These are phyloP conservation scores for Crucibulum laeve DNA, from an alignment of 768 basidiomycete species.

Conservation along the genomic window DNA sequence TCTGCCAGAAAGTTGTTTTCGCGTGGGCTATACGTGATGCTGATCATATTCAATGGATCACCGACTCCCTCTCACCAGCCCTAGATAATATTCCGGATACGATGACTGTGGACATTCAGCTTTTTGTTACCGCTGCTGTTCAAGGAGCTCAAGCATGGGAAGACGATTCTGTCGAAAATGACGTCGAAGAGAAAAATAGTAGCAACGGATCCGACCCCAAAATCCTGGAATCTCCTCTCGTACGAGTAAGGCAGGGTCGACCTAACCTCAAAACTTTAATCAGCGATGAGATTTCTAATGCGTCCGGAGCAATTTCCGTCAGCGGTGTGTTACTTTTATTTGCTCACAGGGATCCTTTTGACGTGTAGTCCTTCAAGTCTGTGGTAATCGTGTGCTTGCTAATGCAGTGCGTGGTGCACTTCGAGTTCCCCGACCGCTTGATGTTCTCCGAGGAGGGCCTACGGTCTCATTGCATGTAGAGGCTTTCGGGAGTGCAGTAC, in stretches of 20 bases:
- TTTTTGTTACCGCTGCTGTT: constrained; percentile 32
- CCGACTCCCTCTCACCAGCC: constrained; percentile 27
- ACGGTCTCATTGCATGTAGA: constrained; percentile 43
- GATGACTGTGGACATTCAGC: constrained; percentile 30
- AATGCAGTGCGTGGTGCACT: constrained; percentile 33
- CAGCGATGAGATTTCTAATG: constrained; percentile 26
- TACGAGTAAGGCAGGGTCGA: constrained; percentile 17
- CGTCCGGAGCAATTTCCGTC: constrained; percentile 38
- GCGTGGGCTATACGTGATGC: constrained; percentile 41
- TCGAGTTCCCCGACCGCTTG: constrained; percentile 28
- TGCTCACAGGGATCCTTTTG: not conserved
- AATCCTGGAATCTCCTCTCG: constrained; percentile 16
- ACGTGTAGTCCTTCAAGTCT: constrained; percentile 28
- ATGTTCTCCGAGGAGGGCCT: constrained; percentile 39
- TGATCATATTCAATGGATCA: constrained; percentile 43
- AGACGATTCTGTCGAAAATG: constrained; percentile 14
- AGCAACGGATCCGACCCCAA: constrained; percentile 6
- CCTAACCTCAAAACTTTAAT: constrained; percentile 37
- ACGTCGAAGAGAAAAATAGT: constrained; percentile 11
- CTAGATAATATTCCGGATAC: constrained; percentile 21
- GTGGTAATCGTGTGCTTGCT: constrained; percentile 39
- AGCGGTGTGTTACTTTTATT: constrained; percentile 31
- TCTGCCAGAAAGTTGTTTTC: constrained; percentile 29
- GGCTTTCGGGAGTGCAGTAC: constrained; percentile 30
- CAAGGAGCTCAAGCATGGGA: constrained; percentile 13